Evolutionary conservation across 2,329 filamentous ascomycete species (phyloP).

Genomic region (Trichoderma sp.): DNA sequence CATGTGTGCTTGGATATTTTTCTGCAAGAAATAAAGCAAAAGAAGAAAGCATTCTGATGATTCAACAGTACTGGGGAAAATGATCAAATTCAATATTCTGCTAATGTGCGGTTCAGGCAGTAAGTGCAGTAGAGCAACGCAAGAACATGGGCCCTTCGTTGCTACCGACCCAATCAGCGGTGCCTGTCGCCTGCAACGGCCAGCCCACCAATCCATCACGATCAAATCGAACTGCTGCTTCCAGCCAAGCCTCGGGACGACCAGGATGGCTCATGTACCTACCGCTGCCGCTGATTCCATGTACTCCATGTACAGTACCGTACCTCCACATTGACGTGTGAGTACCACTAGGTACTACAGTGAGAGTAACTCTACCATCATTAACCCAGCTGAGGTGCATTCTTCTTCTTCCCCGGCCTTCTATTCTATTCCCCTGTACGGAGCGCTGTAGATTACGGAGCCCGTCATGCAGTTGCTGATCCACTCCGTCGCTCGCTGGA

Average conservation of each 20-base stretch:
- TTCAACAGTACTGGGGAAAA: background rate
- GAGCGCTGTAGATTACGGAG: background rate
- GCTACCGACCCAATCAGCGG: background rate
- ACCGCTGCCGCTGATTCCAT: background rate
- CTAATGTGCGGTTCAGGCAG: background rate
- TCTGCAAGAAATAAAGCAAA: background rate
- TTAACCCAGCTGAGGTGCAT: background rate
- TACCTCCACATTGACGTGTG: background rate
- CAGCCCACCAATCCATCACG: background rate
- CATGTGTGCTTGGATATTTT: background rate
- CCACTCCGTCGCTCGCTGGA: background rate
- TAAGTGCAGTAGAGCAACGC: background rate
- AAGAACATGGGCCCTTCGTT: background rate
- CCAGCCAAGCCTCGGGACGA: background rate
- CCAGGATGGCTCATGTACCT: background rate
- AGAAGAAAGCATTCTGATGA: background rate
- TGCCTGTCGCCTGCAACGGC: background rate
- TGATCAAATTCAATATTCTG: background rate
- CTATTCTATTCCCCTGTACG: constrained; percentile 9
- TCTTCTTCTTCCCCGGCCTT: constrained; percentile 8
- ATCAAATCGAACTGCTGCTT: background rate
- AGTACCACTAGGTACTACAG: background rate
- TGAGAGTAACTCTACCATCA: background rate
- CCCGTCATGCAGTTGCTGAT: background rate
- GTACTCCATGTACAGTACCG: background rate